Evolutionary conservation across 768 basidiomycete genomes (phyloP), one percentile per base, ranked within the genome.

Genomic region (Tulasnella calospora): DNA sequence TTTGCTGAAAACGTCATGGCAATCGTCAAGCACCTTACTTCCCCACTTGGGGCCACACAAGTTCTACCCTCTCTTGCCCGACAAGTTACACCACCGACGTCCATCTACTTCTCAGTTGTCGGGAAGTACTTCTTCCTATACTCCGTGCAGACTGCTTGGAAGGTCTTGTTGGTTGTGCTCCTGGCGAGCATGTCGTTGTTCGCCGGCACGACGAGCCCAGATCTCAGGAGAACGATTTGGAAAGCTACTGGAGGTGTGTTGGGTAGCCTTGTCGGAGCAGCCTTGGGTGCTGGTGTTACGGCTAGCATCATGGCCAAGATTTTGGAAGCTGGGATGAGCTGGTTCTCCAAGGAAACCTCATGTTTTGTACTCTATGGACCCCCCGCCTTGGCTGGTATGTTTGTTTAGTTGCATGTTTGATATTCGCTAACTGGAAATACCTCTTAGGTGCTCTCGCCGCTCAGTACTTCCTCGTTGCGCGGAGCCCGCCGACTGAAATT

Each of bases 1-100:
- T 96, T 98, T 91, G 95, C 89, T 30, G 92, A 94, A 79, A 98
- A 98, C 80, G 87, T 90, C 2, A 89, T 96, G 19, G 93, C 93
- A 0, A 89, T 98, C 23, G 85, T 97, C 30, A 87, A 87, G 46
- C 88, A 93, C 83, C 88, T 98, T 27, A 91, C 94, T 0, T 95
- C 92, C 0, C 91, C 93, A 12, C 85, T 95, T n/a, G 61, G 61
- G 15, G 61, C 61, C 61, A 67, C 61, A 15, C 27, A 67, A 4
- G 61, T 67, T 17, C 61, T 67, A 17, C 90, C 92, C 0, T 85
- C 85, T 0, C 86, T 94, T 17, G 89, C 89, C 1, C 69, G 79
- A 0, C 81, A 85, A 38, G 55, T n/a, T 67, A 74, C 79, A 12
- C 61, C 61, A 15, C 71, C 44, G 12, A 74, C 72, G 55, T 79